Percentiles rank a stretch among this genome's conserved stretches.
Evolutionary conservation across 495 filamentous ascomycete species (phyloP).

Genomic region (Penicillium pancosmium): DNA sequence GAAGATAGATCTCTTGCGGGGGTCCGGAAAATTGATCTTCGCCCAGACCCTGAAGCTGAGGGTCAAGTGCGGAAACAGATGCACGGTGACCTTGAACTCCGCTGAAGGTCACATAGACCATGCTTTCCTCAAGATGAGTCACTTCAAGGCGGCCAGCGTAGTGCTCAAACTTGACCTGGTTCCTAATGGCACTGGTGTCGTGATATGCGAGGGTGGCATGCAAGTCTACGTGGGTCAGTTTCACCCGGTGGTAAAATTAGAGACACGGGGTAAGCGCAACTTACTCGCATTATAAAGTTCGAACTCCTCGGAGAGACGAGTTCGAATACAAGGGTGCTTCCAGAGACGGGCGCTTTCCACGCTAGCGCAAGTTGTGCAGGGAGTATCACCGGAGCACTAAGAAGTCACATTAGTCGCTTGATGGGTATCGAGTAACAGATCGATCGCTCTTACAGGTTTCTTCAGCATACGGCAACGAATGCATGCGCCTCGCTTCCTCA

Average conservation of each 20-base stretch:
- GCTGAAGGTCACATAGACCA: slow-evolving; percentile 53
- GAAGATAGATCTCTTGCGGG: slow-evolving; percentile 53
- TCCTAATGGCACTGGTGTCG: slow-evolving; percentile 62
- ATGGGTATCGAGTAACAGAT: background rate
- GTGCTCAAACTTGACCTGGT: slow-evolving; percentile 56
- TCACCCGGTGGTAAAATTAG: background rate
- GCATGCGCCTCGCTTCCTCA: slow-evolving; percentile 80
- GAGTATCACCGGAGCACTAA: slow-evolving; percentile 74
- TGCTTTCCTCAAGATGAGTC: slow-evolving; percentile 65
- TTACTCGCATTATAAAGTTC: slow-evolving; percentile 68
- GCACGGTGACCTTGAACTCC: slow-evolving; percentile 50
- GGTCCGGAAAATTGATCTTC: slow-evolving; percentile 46
- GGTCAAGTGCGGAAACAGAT: slow-evolving; percentile 51
- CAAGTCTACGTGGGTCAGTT: slow-evolving; percentile 48
- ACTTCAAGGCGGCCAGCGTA: slow-evolving; percentile 66
- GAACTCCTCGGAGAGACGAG: slow-evolving; percentile 72
- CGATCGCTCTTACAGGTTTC: slow-evolving; percentile 59
- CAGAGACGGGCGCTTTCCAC: slow-evolving; percentile 79
- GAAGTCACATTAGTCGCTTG: slow-evolving; percentile 14
- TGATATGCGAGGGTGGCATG: slow-evolving; percentile 70
- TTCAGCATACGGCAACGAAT: slow-evolving; percentile 85
- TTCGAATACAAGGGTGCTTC: slow-evolving; percentile 78
- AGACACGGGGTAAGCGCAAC: slow-evolving; percentile 12
- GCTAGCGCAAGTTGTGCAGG: slow-evolving; percentile 77
- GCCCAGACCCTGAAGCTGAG: slow-evolving; percentile 56